Evolutionary conservation across 495 filamentous ascomycete genomes (phyloP).

Genomic region (Hypoxylon fragiforme): DNA sequence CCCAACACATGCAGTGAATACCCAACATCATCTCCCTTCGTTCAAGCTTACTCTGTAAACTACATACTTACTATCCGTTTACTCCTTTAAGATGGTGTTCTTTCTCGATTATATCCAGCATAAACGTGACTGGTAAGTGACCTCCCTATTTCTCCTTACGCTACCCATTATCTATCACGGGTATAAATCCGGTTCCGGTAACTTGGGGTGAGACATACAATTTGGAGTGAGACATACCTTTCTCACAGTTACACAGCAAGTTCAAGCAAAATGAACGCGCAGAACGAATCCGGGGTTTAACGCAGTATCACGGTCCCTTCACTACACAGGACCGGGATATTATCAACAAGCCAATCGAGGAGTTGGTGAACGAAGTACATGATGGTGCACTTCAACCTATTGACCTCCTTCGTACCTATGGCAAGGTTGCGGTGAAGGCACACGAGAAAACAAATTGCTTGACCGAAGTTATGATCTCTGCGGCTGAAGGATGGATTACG

Average conservation of each 20-base stretch:
- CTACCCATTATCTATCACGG: too few species aligned
- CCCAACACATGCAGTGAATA: too few species aligned
- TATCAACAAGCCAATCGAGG: constrained; percentile 72
- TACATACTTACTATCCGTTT: too few species aligned
- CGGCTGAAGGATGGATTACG: constrained; percentile 75
- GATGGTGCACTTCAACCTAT: constrained; percentile 63
- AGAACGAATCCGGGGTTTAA: constrained; percentile 66
- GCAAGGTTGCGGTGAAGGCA: constrained; percentile 82
- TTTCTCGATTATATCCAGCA: constrained; percentile 64
- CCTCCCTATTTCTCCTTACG: not conserved
- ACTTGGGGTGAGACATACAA: not conserved
- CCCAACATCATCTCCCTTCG: too few species aligned
- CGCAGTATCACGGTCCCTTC: constrained; percentile 66
- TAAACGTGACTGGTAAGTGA: constrained; percentile 59
- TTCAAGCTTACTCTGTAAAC: too few species aligned
- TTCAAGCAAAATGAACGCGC: constrained; percentile 78
- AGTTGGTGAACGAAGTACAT: constrained; percentile 79
- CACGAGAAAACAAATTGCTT: constrained; percentile 89
- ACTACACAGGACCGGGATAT: constrained; percentile 62
- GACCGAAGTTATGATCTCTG: constrained; percentile 83
- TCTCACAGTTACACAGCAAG: constrained; percentile 55
- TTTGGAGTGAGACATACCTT: not conserved
- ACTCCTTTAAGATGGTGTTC: constrained; percentile 48
- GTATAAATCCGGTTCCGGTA: constrained; percentile 2
- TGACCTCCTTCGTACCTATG: constrained; percentile 84